These are phyloP conservation scores for Pythium sp. DNA, from an alignment of 352 stramenopile genomes.

Conservation along the genomic window DNA sequence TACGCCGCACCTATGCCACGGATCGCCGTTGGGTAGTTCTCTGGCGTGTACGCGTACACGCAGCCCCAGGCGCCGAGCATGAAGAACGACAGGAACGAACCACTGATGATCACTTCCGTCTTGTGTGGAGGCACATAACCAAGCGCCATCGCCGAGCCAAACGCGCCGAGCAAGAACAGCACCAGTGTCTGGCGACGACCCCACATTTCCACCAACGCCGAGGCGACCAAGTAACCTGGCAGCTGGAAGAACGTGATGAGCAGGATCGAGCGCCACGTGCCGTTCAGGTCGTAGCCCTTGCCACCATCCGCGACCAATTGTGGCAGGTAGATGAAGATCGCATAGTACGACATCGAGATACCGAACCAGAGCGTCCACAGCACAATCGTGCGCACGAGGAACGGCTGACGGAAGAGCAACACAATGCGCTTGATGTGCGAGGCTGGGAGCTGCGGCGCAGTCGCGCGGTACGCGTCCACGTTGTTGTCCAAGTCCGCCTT, in stretches of 20 bases:
- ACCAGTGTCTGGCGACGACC: constrained; percentile 56
- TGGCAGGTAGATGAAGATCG: constrained; percentile 66
- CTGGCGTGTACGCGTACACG: constrained; percentile 69
- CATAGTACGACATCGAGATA: constrained; percentile 72
- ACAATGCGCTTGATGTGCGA: constrained; percentile 52
- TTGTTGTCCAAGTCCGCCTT: constrained; percentile 29
- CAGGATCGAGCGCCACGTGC: constrained; percentile 44
- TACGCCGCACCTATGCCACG: constrained; percentile 68
- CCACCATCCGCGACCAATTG: constrained; percentile 33
- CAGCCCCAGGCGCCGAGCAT: constrained; percentile 65
- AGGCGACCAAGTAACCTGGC: constrained; percentile 54
- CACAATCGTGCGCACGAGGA: constrained; percentile 49
- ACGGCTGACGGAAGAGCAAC: constrained; percentile 52
- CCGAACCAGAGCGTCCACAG: constrained; percentile 69
- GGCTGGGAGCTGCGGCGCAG: constrained; percentile 28
- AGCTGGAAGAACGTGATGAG: constrained; percentile 67
- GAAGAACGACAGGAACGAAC: constrained; percentile 63
- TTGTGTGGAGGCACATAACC: constrained; percentile 52
- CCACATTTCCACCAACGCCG: constrained; percentile 48
- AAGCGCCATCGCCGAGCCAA: constrained; percentile 51
- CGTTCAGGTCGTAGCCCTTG: constrained; percentile 65
- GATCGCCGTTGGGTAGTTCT: constrained; percentile 75
- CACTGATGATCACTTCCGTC: constrained; percentile 41
- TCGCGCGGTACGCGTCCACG: constrained; percentile 16
- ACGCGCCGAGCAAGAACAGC: constrained; percentile 44